Evolutionary conservation across 1,284 basidiomycete genomes (phyloP).

Genomic region (Sporisorium sorghi): DNA sequence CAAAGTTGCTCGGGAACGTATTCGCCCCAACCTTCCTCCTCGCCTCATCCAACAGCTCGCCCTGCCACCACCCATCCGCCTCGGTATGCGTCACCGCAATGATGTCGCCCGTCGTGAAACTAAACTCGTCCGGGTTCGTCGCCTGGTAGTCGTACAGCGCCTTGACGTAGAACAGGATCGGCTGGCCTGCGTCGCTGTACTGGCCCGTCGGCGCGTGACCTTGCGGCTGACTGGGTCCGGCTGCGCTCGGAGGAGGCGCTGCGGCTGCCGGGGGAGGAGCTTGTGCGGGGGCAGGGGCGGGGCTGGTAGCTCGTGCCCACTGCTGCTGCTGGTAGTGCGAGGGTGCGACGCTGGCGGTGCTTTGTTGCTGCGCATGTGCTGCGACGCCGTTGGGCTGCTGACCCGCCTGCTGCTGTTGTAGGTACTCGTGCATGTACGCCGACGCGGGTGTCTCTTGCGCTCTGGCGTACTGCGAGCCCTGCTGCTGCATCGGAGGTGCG

Average conservation of each 20-base stretch:
- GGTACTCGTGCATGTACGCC: slow-evolving; percentile 69
- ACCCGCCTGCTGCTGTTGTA: slow-evolving; percentile 54
- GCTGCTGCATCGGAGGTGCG: slow-evolving; percentile 60
- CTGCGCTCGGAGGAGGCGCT: slow-evolving; percentile 47
- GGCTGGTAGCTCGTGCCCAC: slow-evolving; percentile 40
- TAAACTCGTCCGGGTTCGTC: slow-evolving; percentile 85
- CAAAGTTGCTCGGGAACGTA: slow-evolving; percentile 92
- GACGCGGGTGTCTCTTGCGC: slow-evolving; percentile 55
- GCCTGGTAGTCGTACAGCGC: slow-evolving; percentile 92
- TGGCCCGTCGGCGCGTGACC: slow-evolving; percentile 75
- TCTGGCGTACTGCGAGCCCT: slow-evolving; percentile 27
- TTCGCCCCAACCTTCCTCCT: slow-evolving; percentile 81
- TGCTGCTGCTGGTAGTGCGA: slow-evolving; percentile 34
- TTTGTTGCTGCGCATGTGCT: slow-evolving; percentile 29
- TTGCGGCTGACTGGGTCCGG: slow-evolving; percentile 34
- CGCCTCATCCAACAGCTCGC: slow-evolving; percentile 82
- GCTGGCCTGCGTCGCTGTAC: slow-evolving; percentile 80
- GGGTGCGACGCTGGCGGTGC: slow-evolving; percentile 28
- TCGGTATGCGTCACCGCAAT: slow-evolving; percentile 91
- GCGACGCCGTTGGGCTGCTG: slow-evolving; percentile 29
- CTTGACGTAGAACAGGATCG: slow-evolving; percentile 80
- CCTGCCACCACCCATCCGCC: slow-evolving; percentile 95
- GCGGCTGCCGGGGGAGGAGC: slow-evolving; percentile 21
- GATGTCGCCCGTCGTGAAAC: slow-evolving; percentile 87
- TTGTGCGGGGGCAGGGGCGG: slow-evolving; percentile 26